Conservation (phyloP, 192 early-diverging fungal genomes). For the Martensiomyces pterosporus region DNA sequence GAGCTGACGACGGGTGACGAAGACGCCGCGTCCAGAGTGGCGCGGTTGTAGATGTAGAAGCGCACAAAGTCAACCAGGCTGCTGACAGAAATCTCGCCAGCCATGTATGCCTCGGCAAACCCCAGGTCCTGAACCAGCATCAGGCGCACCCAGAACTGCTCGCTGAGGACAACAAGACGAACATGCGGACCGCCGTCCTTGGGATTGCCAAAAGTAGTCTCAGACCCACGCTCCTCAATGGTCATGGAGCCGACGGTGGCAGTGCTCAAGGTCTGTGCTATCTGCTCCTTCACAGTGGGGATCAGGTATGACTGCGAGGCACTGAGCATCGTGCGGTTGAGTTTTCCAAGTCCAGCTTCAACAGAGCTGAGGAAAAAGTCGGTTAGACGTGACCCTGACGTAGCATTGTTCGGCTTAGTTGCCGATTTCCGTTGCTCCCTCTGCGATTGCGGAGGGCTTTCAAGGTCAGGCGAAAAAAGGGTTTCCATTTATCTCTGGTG, state of each 20-base stretch:
- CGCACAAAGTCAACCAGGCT: constrained; percentile 56
- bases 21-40: constrained; percentile 44
- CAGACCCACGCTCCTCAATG: constrained; percentile 28
- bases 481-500: not conserved
- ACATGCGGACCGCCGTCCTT: constrained; percentile 31
- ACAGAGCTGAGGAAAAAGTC: constrained; percentile 14
- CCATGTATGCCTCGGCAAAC: constrained; percentile 71
- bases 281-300: constrained; percentile 19
- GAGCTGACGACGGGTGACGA: constrained; percentile 51
- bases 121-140: constrained; percentile 51
- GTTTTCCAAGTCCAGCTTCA: constrained; percentile 13
- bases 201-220: constrained; percentile 43
- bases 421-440: too few relatives aligned
- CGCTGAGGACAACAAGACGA: constrained; percentile 50
- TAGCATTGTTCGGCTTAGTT: not conserved
- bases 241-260: constrained; percentile 40
- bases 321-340: constrained; percentile 7
- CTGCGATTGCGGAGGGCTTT: not conserved
- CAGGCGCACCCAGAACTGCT: constrained; percentile 63
- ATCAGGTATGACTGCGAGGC: constrained; percentile 13
- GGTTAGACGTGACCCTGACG: constrained; percentile 8
- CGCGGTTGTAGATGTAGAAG: constrained; percentile 55
- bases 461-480: not conserved
- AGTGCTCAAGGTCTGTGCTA: constrained; percentile 26
- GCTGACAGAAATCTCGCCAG: constrained; percentile 56